Evolutionary conservation across 805 yeast genomes (phyloP).

Genomic region (Lachancea dasiensis): DNA sequence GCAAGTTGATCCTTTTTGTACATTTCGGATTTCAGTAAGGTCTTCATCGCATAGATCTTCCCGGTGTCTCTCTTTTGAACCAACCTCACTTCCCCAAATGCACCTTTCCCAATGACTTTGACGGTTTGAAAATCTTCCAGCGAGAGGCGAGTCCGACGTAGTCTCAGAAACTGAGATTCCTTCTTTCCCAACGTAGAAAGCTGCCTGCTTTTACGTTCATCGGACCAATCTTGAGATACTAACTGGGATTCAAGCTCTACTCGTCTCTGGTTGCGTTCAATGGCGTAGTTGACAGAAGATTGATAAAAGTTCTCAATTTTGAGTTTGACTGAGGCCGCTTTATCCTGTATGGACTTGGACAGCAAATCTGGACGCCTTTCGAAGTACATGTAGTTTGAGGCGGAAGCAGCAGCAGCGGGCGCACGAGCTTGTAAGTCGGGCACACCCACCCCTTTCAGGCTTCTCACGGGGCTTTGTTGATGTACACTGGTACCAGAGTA

Average conservation of each 20-base stretch:
- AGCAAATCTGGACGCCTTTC: slow-evolving; percentile 78
- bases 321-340: slow-evolving; percentile 76
- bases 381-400: slow-evolving; percentile 56
- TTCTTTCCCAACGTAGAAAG: slow-evolving; percentile 77
- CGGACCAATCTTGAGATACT: slow-evolving; percentile 64
- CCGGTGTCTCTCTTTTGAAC: slow-evolving; percentile 93
- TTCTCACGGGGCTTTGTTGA: slow-evolving; percentile 20
- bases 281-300: slow-evolving; percentile 82
- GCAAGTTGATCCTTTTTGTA: slow-evolving; percentile 91
- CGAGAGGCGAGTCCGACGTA: slow-evolving; percentile 76
- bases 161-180: slow-evolving; percentile 78
- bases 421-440: slow-evolving; percentile 9
- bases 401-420: slow-evolving; percentile 21
- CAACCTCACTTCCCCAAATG: slow-evolving; percentile 93
- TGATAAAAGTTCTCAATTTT: slow-evolving; percentile 81
- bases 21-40: slow-evolving; percentile 85
- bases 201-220: slow-evolving; percentile 80
- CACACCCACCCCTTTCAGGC: slow-evolving; percentile 19
- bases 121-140: slow-evolving; percentile 84
- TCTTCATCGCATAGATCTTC: slow-evolving; percentile 89
- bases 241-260: slow-evolving; percentile 74
- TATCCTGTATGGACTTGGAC: slow-evolving; percentile 70
- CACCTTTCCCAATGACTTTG: slow-evolving; percentile 91
- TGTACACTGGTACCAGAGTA: neutral
- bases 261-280: slow-evolving; percentile 91